These are phyloP conservation scores for Xylaria digitata DNA, from an alignment of 2,329 filamentous ascomycete genomes.

Conservation along the genomic window DNA sequence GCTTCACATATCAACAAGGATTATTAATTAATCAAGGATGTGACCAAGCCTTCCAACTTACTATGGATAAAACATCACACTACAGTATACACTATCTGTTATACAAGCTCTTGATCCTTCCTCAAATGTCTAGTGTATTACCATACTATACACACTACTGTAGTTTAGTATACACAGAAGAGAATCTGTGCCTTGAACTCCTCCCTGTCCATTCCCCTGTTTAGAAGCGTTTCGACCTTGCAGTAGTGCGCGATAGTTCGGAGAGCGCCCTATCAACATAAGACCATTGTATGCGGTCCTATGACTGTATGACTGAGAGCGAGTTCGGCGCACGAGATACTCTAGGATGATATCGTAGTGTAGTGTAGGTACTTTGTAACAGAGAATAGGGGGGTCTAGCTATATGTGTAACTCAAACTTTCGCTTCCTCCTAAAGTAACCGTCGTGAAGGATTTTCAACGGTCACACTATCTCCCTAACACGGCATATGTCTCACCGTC, in stretches of 20 bases:
- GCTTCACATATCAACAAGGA: slow-evolving; percentile 34
- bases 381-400: background rate
- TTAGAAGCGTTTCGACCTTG: slow-evolving; percentile 21
- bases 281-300: background rate
- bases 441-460: slow-evolving; percentile 18
- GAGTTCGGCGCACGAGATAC: slow-evolving; percentile 7
- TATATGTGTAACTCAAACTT: background rate
- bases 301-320: background rate
- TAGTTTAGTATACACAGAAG: background rate
- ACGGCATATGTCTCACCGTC: slow-evolving; percentile 17
- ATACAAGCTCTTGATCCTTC: slow-evolving; percentile 15
- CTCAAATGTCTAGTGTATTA: background rate
- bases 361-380: background rate
- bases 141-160: too few species aligned
- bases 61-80: slow-evolving; percentile 5
- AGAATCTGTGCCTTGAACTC: too few species aligned
- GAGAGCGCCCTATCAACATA: slow-evolving; percentile 21
- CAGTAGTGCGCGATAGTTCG: slow-evolving; percentile 23
- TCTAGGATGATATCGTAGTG: background rate
- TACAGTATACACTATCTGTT: background rate
- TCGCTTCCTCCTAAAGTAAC: slow-evolving; percentile 10
- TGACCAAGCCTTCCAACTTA: slow-evolving; percentile 3
- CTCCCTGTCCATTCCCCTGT: slow-evolving; percentile 12
- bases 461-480: slow-evolving; percentile 3
- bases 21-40: slow-evolving; percentile 22